These are phyloP conservation scores for Xylaria sp. DNA, from an alignment of 2,329 filamentous ascomycete genomes.

Conservation along the genomic window DNA sequence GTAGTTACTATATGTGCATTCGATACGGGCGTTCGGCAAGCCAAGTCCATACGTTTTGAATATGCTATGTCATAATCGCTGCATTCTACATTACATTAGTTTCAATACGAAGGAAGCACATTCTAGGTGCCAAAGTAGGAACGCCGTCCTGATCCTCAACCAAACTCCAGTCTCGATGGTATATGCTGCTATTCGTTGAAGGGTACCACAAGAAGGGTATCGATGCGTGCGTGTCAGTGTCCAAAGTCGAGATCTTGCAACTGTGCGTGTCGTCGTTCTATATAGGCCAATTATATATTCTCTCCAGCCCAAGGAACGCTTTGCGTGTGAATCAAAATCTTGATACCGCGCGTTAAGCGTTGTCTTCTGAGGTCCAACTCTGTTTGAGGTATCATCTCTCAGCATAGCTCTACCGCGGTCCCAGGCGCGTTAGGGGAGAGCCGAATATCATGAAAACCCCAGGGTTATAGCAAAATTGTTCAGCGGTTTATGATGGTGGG, in stretches of 20 bases:
- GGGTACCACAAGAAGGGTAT: neutral
- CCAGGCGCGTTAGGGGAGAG: neutral
- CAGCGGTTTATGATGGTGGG: neutral
- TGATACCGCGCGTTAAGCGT: constrained; percentile 1
- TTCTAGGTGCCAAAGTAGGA: neutral
- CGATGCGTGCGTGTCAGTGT: neutral
- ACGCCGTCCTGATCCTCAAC: neutral
- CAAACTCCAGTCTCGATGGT: constrained; percentile 8
- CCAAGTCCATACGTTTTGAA: neutral
- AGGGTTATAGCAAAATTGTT: neutral
- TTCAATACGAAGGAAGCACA: constrained; percentile 9
- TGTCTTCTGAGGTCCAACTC: neutral
- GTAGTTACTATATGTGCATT: neutral
- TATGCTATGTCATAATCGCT: neutral
- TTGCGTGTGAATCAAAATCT: neutral
- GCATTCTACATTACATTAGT: constrained; percentile 30
- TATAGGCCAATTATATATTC: neutral
- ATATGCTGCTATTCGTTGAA: constrained; percentile 7
- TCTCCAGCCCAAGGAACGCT: neutral
- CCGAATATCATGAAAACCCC: neutral
- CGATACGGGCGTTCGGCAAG: neutral
- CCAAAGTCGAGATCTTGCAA: neutral
- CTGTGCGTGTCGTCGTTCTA: constrained; percentile 2
- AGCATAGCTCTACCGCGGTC: neutral
- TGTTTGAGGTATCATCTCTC: neutral